Conservation (phyloP, 2,329 filamentous ascomycete species). For the Spiromastix sp. region DNA sequence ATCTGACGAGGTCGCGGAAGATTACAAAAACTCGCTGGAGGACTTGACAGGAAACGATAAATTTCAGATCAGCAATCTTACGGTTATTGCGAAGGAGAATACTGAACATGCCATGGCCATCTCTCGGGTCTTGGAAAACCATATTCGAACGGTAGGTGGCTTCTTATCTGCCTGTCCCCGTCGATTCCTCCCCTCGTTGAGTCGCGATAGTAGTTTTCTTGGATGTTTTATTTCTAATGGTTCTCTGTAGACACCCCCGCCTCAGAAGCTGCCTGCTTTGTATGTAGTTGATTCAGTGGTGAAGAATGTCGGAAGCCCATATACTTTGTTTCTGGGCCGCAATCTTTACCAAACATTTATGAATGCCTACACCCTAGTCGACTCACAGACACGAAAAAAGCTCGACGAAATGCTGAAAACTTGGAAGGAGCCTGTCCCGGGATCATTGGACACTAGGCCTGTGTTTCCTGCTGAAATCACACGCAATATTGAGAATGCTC, state of each 20-base stretch:
- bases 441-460: slow-evolving; percentile 81
- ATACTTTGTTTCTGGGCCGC: slow-evolving; percentile 86
- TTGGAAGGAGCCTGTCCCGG: slow-evolving; percentile 94
- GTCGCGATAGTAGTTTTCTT: neutral
- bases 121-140: slow-evolving; percentile 77
- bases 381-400: slow-evolving; percentile 69
- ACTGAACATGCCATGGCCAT: slow-evolving; percentile 93
- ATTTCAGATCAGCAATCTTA: slow-evolving; percentile 94
- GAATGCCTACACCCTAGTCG: slow-evolving; percentile 88
- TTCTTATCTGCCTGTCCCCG: slow-evolving; percentile 6
- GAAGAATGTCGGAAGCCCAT: slow-evolving; percentile 96
- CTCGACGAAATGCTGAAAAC: slow-evolving; percentile 97
- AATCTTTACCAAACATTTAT: slow-evolving; percentile 93
- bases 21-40: slow-evolving; percentile 87
- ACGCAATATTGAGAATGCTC: slow-evolving; percentile 81
- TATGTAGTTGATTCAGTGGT: slow-evolving; percentile 97
- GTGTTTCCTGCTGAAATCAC: slow-evolving; percentile 85
- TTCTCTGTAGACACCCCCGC: slow-evolving; percentile 61
- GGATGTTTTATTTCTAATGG: slow-evolving; percentile 22
- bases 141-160: slow-evolving; percentile 85
- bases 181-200: slow-evolving; percentile 13
- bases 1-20: slow-evolving; percentile 82
- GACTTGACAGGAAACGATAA: slow-evolving; percentile 85
- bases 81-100: slow-evolving; percentile 93
- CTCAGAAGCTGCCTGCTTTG: slow-evolving; percentile 85